Conservation (phyloP, 768 basidiomycete species). For the Amanita inopinata region DNA sequence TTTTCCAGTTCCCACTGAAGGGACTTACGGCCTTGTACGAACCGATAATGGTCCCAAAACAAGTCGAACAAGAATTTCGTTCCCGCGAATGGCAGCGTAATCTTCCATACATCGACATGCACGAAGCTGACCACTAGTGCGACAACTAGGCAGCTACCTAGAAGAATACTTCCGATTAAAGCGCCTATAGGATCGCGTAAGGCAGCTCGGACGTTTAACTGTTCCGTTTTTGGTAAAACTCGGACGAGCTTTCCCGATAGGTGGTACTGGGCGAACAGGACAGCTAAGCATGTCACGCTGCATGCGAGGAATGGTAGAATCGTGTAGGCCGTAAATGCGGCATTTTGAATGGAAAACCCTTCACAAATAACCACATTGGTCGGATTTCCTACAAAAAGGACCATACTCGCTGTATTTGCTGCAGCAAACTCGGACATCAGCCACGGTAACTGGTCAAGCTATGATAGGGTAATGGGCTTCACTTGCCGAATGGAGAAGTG, state of each 20-base stretch:
- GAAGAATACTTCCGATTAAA: constrained; percentile 56
- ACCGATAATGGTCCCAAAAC: constrained; percentile 45
- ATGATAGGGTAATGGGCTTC: not conserved
- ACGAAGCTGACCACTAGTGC: constrained; percentile 72
- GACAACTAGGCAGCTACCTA: constrained; percentile 58
- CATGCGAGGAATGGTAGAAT: constrained; percentile 73
- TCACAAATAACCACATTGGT: constrained; percentile 92
- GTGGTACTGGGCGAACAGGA: constrained; percentile 52
- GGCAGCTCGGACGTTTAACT: constrained; percentile 45
- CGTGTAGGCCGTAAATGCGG: constrained; percentile 73
- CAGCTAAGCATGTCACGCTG: constrained; percentile 49
- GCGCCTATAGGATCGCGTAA: constrained; percentile 72
- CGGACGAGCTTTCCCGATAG: constrained; percentile 43
- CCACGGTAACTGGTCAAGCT: constrained; percentile 51
- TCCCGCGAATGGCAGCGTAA: constrained; percentile 72
- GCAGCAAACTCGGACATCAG: constrained; percentile 69
- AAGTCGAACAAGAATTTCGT: constrained; percentile 65
- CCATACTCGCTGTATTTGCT: constrained; percentile 71
- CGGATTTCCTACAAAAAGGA: constrained; percentile 79
- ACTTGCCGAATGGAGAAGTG: not conserved
- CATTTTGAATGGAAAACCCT: constrained; percentile 71
- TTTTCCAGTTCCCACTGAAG: constrained; percentile 16
- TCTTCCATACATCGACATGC: constrained; percentile 73
- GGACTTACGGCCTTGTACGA: no score
- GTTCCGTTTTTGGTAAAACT: constrained; percentile 23